Evolutionary conservation across 148 eudicot species (phyloP), one percentile per base, ranked within the genome.

Genomic region (Nepenthes gracilis): DNA sequence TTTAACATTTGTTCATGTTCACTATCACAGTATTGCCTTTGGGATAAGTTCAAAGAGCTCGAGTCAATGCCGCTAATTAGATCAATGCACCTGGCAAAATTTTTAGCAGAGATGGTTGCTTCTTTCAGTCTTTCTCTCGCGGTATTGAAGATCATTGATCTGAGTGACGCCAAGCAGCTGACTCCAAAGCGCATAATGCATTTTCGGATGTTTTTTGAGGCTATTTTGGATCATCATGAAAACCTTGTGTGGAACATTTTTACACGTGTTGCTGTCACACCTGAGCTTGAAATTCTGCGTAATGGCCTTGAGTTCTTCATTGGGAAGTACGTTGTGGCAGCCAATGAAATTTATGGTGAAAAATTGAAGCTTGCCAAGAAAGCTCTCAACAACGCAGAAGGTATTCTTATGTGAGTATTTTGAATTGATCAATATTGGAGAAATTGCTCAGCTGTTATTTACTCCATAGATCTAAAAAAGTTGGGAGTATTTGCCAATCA

Each of bases 1-100:
- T 7, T 13, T 50, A 5, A 57, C 52, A 34, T 50, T 37, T 43
- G 38, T 53, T 32, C 23, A 23, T 23, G 23, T 23, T 23, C 23
- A 23, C 23, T 0, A 23, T 56, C 51, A 63, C 87, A 88, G 98
- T 88, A 77, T 69, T 93, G 98, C 69, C 55, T 93, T 15, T 93
- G 96, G 96, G 98, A 93, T 64, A 95, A 88, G 56, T 93, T 77
- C 73, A 86, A 86, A 67, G 91, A 84, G 64, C 56, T 93, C 64
- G 98, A 93, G 67, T 75, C 91, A 2, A 93, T 88, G 91, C 63
- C 80, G 9, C 64, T 86, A 70, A 64, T 72, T 63, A 82, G 95
- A 77, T 93, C 89, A 2, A 84, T 80, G 83, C 86, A 89, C 69
- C 83, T 93, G 36, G 72, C 98, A 0, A 80, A 84, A 68, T 86